Percentiles rank a stretch among this genome's conserved stretches.
These are phyloP conservation scores for Macrolepiota albuminosa DNA, from an alignment of 768 basidiomycete genomes.

Conservation along the genomic window DNA sequence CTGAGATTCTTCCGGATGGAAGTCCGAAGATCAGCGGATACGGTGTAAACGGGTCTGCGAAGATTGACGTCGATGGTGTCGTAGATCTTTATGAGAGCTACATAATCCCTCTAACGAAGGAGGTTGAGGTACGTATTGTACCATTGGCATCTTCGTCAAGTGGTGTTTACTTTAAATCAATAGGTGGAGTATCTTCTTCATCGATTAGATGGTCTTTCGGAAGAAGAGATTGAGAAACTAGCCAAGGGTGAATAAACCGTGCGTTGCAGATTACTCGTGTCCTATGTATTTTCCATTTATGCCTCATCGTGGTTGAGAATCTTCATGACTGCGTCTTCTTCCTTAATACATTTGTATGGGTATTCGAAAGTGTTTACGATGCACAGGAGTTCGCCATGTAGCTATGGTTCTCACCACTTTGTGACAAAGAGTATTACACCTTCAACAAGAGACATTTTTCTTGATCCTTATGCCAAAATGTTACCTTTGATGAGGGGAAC, in stretches of 20 bases:
- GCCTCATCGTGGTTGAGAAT: background rate
- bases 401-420: background rate
- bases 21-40: slow-evolving; percentile 26
- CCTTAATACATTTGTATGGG: background rate
- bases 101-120: slow-evolving; percentile 96
- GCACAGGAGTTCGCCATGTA: slow-evolving; percentile 2
- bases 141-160: background rate
- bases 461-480: too few relatives aligned
- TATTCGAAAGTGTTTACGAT: slow-evolving; percentile 5
- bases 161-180: background rate
- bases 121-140: slow-evolving; percentile 76
- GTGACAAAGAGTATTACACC: too few relatives aligned
- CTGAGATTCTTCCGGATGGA: slow-evolving; percentile 24
- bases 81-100: slow-evolving; percentile 91
- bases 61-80: slow-evolving; percentile 92
- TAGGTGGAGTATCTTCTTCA: slow-evolving; percentile 95
- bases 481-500: too few relatives aligned
- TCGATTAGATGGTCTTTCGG: slow-evolving; percentile 79
- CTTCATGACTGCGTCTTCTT: background rate
- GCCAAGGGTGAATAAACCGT: slow-evolving; percentile 13
- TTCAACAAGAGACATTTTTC: too few relatives aligned
- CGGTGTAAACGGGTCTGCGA: slow-evolving; percentile 36
- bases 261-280: background rate
- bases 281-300: background rate
- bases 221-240: slow-evolving; percentile 74